phyloP scores from a whole-genome alignment of 2,329 filamentous ascomycete genomes.

The Colletotrichum sp. region DNA sequence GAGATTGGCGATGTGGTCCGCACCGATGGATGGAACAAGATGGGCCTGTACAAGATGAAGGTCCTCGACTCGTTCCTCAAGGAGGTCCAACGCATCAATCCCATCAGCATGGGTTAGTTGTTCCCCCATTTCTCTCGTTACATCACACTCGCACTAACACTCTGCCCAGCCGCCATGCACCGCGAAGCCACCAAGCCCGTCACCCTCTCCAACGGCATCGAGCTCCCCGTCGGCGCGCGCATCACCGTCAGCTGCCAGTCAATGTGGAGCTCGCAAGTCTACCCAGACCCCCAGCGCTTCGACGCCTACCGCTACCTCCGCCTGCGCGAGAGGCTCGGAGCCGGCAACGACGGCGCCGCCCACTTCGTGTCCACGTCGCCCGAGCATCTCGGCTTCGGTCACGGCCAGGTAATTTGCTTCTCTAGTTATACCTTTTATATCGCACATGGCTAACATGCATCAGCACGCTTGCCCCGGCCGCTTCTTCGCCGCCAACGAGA shows the following conservation, averaged over 20 bases:
- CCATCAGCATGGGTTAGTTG: not conserved
- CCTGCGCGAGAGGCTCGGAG: constrained; percentile 12
- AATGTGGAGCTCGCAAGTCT: constrained; percentile 8
- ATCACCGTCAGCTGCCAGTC: constrained; percentile 6
- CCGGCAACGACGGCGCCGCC: constrained; percentile 20
- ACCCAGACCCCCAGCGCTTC: constrained; percentile 6
- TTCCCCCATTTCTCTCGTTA: not conserved
- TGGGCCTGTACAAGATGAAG: constrained; percentile 17
- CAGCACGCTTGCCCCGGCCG: constrained; percentile 41
- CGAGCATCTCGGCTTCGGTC: constrained; percentile 35
- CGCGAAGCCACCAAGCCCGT: constrained; percentile 8
- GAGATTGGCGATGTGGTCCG: constrained; percentile 24
- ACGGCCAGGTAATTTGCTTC: constrained; percentile 26
- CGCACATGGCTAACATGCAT: not conserved
- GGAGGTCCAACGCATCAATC: constrained; percentile 8
- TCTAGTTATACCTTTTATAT: not conserved
- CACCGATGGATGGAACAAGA: constrained; percentile 18
- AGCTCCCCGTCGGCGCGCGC: constrained; percentile 12
- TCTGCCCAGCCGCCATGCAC: constrained; percentile 10
- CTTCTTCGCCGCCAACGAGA: constrained; percentile 40
- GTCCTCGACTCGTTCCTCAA: constrained; percentile 16
- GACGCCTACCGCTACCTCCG: constrained; percentile 11
- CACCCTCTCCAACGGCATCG: constrained; percentile 14
- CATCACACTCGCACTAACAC: not conserved
- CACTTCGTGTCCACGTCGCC: constrained; percentile 33